Base-by-base conservation (phyloP, 2,329 filamentous ascomycete genomes). In the Botrytis medusae region DNA sequence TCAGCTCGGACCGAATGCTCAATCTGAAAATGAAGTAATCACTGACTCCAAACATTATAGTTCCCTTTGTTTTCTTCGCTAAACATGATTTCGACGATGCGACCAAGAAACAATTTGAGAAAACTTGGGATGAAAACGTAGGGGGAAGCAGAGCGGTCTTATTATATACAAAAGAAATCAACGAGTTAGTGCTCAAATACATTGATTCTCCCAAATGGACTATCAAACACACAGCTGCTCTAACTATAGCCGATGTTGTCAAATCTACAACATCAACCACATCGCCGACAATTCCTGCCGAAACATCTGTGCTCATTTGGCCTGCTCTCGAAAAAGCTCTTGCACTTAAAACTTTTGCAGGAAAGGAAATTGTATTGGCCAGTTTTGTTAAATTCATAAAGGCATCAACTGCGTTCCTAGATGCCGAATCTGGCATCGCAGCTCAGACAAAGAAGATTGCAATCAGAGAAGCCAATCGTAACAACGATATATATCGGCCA, bases 61-160 rank as follows among this genome's bases (percentile, higher is more conserved):
- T 99, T 4, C 96, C 96, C 0, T 95, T 98, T 78, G 88, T 95
- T 2, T 99, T 97, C 80, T 86, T 98, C 42, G 94, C 90, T 3
- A 93, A 94, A 79, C 92, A 97, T 79, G 96, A 99, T 80, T 89
- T 88, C 0, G 91, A 97, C 78, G 91, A 92, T 69, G 91, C 94
- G 77, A 93, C 95, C 5, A 87, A 88, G 72, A 91, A 93, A 76
- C 88, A 90, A n/a, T 97, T 97, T 79, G 86, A 89, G 54, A 92
- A 94, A 73, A 93, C 94, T 0, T 99, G 96, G 96, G 88, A 89
- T 67, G 93, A 97, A 77, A 95, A 97, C 79, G 95, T 97, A 0
- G 95, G 95, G 68, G 95, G 94, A 62, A 90, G 88, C 46, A 90
- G 95, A 44, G 92, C 93, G 0, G 93, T 97, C 8, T 88, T 92